Evolutionary conservation across 257 asterid genomes (phyloP).

Genomic region (Fraxinus quadrangulata): DNA sequence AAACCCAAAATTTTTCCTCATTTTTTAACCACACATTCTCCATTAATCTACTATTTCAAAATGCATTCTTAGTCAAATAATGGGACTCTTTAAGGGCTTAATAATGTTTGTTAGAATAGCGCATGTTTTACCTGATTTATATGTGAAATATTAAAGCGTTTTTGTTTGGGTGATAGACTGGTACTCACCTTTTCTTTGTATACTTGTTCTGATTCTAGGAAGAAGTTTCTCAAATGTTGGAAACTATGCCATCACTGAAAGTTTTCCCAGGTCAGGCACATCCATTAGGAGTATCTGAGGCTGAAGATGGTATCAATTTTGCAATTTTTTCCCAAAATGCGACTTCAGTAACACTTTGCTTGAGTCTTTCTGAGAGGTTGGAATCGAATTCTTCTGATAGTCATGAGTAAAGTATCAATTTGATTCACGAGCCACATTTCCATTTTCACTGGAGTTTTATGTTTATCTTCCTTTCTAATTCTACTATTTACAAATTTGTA

Average conservation of each 20-base stretch:
- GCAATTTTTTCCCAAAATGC: slow-evolving; percentile 92
- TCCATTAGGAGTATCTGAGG: slow-evolving; percentile 85
- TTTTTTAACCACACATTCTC: too few relatives aligned
- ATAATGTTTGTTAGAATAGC: not conserved
- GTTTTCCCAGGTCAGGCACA: slow-evolving; percentile 78
- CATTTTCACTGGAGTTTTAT: not conserved
- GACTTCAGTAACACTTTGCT: slow-evolving; percentile 76
- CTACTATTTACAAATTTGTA: slow-evolving; percentile 1
- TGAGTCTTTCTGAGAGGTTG: slow-evolving; percentile 69
- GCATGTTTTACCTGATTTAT: not conserved
- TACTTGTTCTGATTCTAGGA: slow-evolving; percentile 51
- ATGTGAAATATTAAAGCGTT: slow-evolving; percentile 11
- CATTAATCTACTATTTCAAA: too few relatives aligned
- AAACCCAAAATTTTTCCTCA: too few relatives aligned
- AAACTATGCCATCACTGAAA: slow-evolving; percentile 37
- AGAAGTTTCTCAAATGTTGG: slow-evolving; percentile 49
- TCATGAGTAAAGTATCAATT: slow-evolving; percentile 17
- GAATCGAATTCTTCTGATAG: slow-evolving; percentile 26
- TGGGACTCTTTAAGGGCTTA: too few relatives aligned
- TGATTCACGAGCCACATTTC: slow-evolving; percentile 3
- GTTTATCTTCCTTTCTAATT: not conserved
- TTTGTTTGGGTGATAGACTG: slow-evolving; percentile 16
- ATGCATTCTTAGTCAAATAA: too few relatives aligned
- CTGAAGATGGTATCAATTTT: slow-evolving; percentile 79
- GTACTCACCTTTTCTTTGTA: slow-evolving; percentile 13